Base-by-base conservation (phyloP, 768 basidiomycete species). In the Mycena capillaripes region DNA sequence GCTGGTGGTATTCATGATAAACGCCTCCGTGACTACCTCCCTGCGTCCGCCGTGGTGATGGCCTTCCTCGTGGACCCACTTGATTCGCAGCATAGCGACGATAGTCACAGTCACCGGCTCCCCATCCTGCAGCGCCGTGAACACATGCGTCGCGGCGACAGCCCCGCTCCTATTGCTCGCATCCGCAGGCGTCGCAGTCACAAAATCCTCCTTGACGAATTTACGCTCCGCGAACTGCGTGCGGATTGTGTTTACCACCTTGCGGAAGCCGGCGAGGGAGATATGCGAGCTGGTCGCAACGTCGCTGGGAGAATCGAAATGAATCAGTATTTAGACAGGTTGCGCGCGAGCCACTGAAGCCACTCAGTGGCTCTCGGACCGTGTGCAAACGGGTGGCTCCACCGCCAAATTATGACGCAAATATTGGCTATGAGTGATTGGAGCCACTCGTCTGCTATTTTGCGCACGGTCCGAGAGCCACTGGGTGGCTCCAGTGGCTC, bases 21-120 rank as follows among this genome's bases (percentile, higher is more conserved):
- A 66, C 27, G 64, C 50, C 40, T 66, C 64, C 21, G 64, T 56
- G 5, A 66, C 64, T 12, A 66, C 29, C 40, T 55, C 38, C n/a
- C 64, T 55, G 12, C 34, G 64, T 23, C 64, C 64, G 10, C 64
- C 64, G 11, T 56, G 34, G 1, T 16, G 30, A 66, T 66, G 53
- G 27, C 53, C 25, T 8, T 42, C 10, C 29, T 44, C 64, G 5
- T 55, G 29, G 2, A 66, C 64, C 64, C 64, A 66, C 5, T 32
- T 50, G 23, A 66, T 56, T 2, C 53, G 34, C 14, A 56, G 46
- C 6, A 66, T 40, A 2, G 65, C 38, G 2, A 57, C 65, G 9
- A 57, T 21, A 5, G 65, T 66, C 0, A 44, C 65, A 21, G n/a
- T 46, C n/a, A 66, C 65, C 4, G 12, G n/a, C 30, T 44, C 2